These are phyloP conservation scores for Aureobasidium sp. DNA, from an alignment of 2,329 filamentous ascomycete genomes.

Conservation along the genomic window DNA sequence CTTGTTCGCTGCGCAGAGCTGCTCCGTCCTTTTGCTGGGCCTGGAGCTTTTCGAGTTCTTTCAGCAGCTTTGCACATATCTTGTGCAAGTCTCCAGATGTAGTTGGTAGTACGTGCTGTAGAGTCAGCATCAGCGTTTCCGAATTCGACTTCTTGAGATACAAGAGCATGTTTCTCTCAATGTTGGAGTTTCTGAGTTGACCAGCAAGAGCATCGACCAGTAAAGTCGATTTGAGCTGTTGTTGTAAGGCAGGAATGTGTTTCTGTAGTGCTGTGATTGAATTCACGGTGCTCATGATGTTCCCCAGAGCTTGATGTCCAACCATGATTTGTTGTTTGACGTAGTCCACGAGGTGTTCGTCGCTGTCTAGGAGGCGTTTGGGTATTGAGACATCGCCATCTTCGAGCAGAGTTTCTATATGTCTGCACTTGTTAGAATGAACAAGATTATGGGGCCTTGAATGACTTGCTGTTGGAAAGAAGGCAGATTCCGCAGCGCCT, in stretches of 20 bases:
- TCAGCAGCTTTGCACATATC: constrained; percentile 30
- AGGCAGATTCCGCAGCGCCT: constrained; percentile 59
- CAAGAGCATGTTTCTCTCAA: constrained; percentile 49
- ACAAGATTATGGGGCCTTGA: too few relatives aligned
- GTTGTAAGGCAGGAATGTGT: constrained; percentile 30
- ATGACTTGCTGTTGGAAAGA: constrained; percentile 49
- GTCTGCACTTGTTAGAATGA: constrained; percentile 8
- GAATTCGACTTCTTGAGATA: constrained; percentile 56
- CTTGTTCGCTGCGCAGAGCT: constrained; percentile 67
- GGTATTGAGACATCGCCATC: constrained; percentile 31
- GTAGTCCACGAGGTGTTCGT: constrained; percentile 47
- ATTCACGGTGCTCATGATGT: constrained; percentile 33
- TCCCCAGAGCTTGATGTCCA: constrained; percentile 28
- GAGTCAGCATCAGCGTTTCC: constrained; percentile 42
- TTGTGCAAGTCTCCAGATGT: not conserved
- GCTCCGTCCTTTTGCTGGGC: constrained; percentile 15
- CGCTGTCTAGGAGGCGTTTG: constrained; percentile 52
- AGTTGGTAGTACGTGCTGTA: constrained; percentile 21
- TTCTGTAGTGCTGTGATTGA: constrained; percentile 33
- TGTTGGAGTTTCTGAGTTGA: constrained; percentile 46
- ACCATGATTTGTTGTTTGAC: constrained; percentile 28
- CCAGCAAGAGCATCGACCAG: constrained; percentile 57
- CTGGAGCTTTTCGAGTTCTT: constrained; percentile 23
- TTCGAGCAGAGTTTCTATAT: constrained; percentile 36
- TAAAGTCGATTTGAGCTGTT: constrained; percentile 38